Percentiles rank a stretch among this genome's conserved stretches.
Conservation (phyloP, 108 stramenopile species). For the Conticribra weissflogii region DNA sequence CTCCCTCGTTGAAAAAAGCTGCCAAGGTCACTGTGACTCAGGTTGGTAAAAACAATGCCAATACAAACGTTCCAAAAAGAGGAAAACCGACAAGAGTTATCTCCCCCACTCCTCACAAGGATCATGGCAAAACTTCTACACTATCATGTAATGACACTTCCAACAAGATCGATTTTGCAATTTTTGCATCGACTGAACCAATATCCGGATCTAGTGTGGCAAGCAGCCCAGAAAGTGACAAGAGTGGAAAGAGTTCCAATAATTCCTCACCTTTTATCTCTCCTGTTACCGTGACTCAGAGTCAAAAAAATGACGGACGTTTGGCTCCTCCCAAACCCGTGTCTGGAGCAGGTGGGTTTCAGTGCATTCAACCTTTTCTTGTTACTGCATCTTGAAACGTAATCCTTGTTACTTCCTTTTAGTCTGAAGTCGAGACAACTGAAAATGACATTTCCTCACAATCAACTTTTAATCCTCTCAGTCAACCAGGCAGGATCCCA, state of each 20-base stretch:
- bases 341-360: background rate
- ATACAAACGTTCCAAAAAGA: too few relatives aligned
- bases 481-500: slow-evolving; percentile 71
- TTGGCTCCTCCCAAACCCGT: background rate
- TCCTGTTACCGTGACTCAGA: background rate
- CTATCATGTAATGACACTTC: background rate
- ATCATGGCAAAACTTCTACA: slow-evolving; percentile 1
- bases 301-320: background rate
- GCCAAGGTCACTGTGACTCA: slow-evolving; percentile 50
- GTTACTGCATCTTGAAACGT: too few relatives aligned
- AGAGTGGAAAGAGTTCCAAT: slow-evolving; percentile 1
- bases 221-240: background rate
- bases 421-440: too few relatives aligned
- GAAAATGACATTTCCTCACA: too few relatives aligned
- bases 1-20: slow-evolving; percentile 26
- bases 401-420: too few relatives aligned
- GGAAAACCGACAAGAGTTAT: slow-evolving; percentile 7
- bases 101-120: slow-evolving; percentile 36
- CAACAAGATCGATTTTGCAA: slow-evolving; percentile 23
- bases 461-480: background rate
- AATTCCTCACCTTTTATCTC: background rate
- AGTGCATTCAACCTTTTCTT: background rate
- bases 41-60: slow-evolving; percentile 49
- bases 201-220: background rate
- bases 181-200: slow-evolving; percentile 5